Percentiles rank a stretch among this genome's conserved stretches.
Conservation (phyloP, 208 protist genomes). For the Leishmania amazonensis region DNA sequence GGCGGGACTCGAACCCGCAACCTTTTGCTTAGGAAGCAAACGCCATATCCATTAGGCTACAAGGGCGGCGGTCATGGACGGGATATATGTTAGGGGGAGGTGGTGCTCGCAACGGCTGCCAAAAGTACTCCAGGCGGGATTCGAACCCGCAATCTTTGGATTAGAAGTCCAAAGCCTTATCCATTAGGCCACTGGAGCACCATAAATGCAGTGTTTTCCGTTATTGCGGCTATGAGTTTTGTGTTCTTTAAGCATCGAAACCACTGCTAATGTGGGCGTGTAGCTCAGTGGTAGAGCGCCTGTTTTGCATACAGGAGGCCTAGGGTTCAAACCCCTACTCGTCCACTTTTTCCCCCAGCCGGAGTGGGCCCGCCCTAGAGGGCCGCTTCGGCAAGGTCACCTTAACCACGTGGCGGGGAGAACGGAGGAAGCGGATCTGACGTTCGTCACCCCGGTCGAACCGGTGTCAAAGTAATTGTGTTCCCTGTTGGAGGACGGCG, state of each 20-base stretch:
- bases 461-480: no score
- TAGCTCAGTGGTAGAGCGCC: conserved; percentile 92
- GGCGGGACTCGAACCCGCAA: conserved; percentile 92
- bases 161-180: conserved; percentile 92
- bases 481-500: no score
- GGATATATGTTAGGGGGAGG: no score
- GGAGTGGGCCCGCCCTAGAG: no score
- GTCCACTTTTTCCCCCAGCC: conserved; percentile 46
- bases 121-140: conserved; percentile 85
- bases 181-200: conserved; percentile 87
- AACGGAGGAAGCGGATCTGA: background rate
- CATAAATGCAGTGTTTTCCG: background rate
- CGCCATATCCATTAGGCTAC: conserved; percentile 86
- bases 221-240: background rate
- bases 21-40: conserved; percentile 91
- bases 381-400: no score
- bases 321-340: conserved; percentile 86
- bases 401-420: no score
- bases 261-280: conserved; percentile 34
- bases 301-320: conserved; percentile 88
- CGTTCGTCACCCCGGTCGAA: no score
- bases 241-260: background rate
- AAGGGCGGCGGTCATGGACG: conserved; percentile 4
- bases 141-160: conserved; percentile 92
- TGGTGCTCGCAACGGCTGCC: accelerated